Evolutionary conservation across 2,329 filamentous ascomycete genomes (phyloP), one percentile per base, ranked within the genome.

Genomic region (Exutisphaerella laricina): DNA sequence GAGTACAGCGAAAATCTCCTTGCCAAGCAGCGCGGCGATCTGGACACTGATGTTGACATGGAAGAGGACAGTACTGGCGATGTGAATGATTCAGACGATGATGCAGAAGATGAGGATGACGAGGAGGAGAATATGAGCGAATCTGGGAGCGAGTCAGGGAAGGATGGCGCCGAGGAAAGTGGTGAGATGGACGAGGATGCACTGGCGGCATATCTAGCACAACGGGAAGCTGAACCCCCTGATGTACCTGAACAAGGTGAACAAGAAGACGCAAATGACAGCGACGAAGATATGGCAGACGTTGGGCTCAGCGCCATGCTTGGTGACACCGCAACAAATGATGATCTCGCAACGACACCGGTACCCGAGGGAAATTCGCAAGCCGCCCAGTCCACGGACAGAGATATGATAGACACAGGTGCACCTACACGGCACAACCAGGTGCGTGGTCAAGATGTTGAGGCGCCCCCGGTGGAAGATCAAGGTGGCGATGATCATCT

Each of bases 101-200:
- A 69, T 58, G 63, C 66, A 25, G 58, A 58, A 13, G 64, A 63
- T n/a, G 58, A 37, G 8, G 42, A 53, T n/a, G 48, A 36, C 8
- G 39, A 40, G 12, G 61, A 65, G 3, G 68, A 50, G 43, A 56
- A 54, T 26, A 54, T 51, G 49, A 51, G 40, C 34, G 50, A 54
- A 14, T 53, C 50, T 10, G 45, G 66, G 22, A 65, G 66, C 23
- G 68, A 66, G 9, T 63, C 62, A 37, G 63, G 75, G 61, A 71
- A 74, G 51, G 58, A 71, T 53, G 53, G 71, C 5, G 51, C 53
- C 6, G 67, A 68, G 23, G 65, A 70, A 32, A 70, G 74, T 14
- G 71, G 71, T 5, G 58, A 67, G 9, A 78, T 74, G 6, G 80
- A 85, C 45, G 82, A 84, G 16, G 57, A 62, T 13, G 58, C 54